Evolutionary conservation across 352 stramenopile species (phyloP), one percentile per base, ranked within the genome.

Genomic region (Phytophthora quininea): DNA sequence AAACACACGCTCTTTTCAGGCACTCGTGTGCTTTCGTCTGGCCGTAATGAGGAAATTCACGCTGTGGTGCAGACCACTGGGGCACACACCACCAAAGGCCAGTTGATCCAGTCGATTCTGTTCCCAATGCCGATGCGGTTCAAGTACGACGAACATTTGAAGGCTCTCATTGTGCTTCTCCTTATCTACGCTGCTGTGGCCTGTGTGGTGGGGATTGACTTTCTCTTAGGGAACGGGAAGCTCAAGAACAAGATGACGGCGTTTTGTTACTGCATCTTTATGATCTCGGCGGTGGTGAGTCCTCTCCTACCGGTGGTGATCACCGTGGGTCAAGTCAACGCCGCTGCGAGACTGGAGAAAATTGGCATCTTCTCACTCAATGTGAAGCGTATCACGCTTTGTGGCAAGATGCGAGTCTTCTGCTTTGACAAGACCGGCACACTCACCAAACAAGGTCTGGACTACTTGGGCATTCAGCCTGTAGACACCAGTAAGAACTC

Each of bases 391-490:
- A 93, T 96, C 60, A 73, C 90, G 1, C 64, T 96, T 8, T 84
- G 84, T 40, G 89, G 88, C n/a, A 97, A 96, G 72, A 84, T 96
- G 7, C 84, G 77, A 10, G 74, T 89, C 4, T 88, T 86, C 32
- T 92, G 85, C 60, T 96, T 97, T 66, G 89, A 97, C 66, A 97
- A 97, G 54, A 97, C 89, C 0, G 89, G 89, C 4, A 97, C 88
- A 4, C 73, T 97, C 4, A 97, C 89, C 5, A 89, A 95, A 47
- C 76, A 95, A 66, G 89, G 89, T 1, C 59, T 97, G 7, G 77
- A 93, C 43, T 96, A 92, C 38, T 77, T 64, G 54, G 82, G 70
- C 0, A 48, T 75, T 4, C 67, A 76, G 35, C 40, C 68, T 6
- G 58, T 79, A 24, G 50, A 67, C 38, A 42, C 32, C 19, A 71